Percentiles rank a stretch among this genome's conserved stretches.
phyloP scores from a whole-genome alignment of 2,329 filamentous ascomycete genomes.

The Aspergillus brasiliensis region DNA sequence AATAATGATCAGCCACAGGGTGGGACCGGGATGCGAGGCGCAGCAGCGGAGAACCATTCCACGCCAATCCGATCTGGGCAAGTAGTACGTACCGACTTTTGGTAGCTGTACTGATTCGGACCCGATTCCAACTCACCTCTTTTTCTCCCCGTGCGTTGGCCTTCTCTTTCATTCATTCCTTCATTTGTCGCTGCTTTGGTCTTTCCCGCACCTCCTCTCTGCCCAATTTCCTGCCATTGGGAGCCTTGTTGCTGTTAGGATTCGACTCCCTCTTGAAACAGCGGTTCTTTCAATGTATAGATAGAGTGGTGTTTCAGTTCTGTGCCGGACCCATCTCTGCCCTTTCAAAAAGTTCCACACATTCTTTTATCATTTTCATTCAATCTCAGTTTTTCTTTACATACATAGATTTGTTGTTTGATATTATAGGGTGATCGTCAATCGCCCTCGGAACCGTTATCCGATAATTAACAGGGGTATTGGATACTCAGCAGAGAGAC shows the following conservation, averaged over 20 bases:
- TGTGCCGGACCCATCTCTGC: background rate
- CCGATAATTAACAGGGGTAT: background rate
- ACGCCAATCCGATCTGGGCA: background rate
- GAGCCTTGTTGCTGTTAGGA: background rate
- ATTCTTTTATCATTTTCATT: background rate
- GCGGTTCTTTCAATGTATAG: background rate
- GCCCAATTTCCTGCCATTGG: background rate
- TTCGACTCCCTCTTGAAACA: background rate
- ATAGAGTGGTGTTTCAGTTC: background rate
- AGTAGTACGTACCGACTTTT: background rate
- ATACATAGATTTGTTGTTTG: background rate
- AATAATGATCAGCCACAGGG: background rate
- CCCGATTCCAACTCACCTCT: background rate
- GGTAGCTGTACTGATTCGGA: background rate
- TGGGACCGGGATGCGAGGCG: background rate
- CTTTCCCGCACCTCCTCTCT: background rate
- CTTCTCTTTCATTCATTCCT: background rate
- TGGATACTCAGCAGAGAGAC: constrained; percentile 15
- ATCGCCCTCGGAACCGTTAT: background rate
- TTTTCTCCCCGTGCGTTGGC: background rate
- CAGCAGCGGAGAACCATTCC: background rate
- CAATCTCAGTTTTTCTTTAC: background rate
- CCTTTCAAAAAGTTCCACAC: background rate
- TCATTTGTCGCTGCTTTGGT: background rate
- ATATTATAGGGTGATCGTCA: background rate